Base-by-base conservation (phyloP, 495 filamentous ascomycete genomes). In the Aspergillus haitiensis region DNA sequence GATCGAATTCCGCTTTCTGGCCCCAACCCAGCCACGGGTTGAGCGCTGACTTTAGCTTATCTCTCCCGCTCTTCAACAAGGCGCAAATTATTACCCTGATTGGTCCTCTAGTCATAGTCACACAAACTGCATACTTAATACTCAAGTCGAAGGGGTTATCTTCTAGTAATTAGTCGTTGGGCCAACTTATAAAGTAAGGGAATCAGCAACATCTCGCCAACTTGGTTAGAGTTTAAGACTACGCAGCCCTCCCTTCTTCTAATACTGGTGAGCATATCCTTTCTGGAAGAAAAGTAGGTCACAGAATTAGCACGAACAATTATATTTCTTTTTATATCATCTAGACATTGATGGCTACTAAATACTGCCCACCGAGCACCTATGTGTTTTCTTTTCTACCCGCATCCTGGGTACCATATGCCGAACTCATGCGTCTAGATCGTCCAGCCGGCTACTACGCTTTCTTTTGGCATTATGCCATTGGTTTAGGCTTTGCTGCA, bases 381-480 rank as follows among this genome's bases (percentile, higher is more conserved):
- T 46, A 48, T 8, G 33, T 95, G 9, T 74, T 96, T 44, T 88
- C 91, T 4, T 67, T 69, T 49, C 80, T 96, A n/a, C 92, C 92
- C 7, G 34, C 68, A 15, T 81, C 87, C 44, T 84, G 85, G 78
- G 76, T 94, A 42, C 78, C 77, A 1, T 80, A 78, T 54, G 69
- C 61, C 10, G 57, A 79, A 57, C 66, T 80, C 7, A 76, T 74
- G 71, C 78, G 78, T 13, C 59, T 79, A 32, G 69, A 78, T 32
- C 61, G 62, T 33, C 76, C 64, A 13, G 62, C 59, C 1, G 75
- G 76, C 50, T 67, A 71, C 63, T 73, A 59, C 45, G 64, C 63
- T 32, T 70, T 75, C 55, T 74, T 69, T 46, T 64, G 64, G 11
- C 76, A 65, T 31, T 67, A 72, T 55, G 52, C 75, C 5, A 55